Percentiles rank a stretch among this genome's conserved stretches.
Evolutionary conservation across 202 grass and related monocot genomes (phyloP).

Genomic region (Dendrocalamus latiflorus): DNA sequence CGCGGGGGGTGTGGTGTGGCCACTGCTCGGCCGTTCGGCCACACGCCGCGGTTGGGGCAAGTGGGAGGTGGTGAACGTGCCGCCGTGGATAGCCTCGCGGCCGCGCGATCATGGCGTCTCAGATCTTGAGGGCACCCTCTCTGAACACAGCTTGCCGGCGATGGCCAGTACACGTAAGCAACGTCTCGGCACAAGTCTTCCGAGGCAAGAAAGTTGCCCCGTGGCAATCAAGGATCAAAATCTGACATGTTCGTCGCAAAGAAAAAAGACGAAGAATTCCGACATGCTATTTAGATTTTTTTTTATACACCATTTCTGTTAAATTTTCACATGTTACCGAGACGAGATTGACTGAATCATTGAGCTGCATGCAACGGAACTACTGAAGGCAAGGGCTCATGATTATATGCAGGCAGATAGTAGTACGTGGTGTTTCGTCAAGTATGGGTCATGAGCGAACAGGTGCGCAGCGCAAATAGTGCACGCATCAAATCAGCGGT

Average conservation of each 20-base stretch:
- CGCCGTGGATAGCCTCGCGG: neutral
- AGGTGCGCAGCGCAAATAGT: neutral
- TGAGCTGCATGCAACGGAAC: neutral
- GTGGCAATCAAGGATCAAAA: too few relatives aligned
- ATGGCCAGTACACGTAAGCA: neutral
- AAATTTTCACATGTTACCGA: neutral
- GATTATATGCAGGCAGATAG: too few relatives aligned
- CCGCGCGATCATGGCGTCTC: neutral
- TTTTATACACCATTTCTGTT: neutral
- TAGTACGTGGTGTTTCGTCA: neutral
- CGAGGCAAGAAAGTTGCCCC: too few relatives aligned
- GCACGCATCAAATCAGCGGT: constrained; percentile 2
- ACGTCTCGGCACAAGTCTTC: neutral
- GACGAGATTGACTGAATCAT: neutral
- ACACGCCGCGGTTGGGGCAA: neutral
- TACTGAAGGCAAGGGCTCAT: neutral
- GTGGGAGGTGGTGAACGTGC: neutral
- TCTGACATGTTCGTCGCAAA: too few relatives aligned
- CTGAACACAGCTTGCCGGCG: neutral
- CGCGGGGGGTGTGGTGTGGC: neutral
- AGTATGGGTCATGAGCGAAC: neutral
- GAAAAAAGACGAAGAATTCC: too few relatives aligned
- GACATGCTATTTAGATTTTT: neutral
- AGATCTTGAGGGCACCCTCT: neutral
- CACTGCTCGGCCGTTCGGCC: too few relatives aligned